phyloP scores from a whole-genome alignment of 1,139 yeast species.

The Pichia inconspicua region DNA sequence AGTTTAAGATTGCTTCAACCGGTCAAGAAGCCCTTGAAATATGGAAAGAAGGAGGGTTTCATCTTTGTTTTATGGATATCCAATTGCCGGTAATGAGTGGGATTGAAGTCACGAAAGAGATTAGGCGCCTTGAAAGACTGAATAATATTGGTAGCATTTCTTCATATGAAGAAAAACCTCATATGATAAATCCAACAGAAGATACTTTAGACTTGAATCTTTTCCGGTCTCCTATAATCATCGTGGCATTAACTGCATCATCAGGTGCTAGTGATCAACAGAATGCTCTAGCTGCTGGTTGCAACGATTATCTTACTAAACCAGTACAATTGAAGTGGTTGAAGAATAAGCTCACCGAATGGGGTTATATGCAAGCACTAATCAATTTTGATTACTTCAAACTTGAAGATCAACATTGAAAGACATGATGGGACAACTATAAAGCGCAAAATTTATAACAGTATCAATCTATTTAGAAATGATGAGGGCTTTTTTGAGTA shows the following conservation, averaged over 20 bases:
- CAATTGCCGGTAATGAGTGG: conserved; percentile 93
- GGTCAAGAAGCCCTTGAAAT: conserved; percentile 90
- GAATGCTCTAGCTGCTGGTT: conserved; percentile 92
- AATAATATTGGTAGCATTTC: conserved; percentile 66
- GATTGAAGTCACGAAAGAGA: conserved; percentile 84
- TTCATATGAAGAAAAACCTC: conserved; percentile 1
- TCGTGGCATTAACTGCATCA: conserved; percentile 92
- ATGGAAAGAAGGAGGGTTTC: conserved; percentile 90
- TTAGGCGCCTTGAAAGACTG: conserved; percentile 70
- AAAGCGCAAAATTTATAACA: conserved; percentile 16
- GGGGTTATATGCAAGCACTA: conserved; percentile 96
- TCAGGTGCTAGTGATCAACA: conserved; percentile 82
- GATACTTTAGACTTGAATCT: conserved; percentile 50
- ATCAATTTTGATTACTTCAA: conserved; percentile 83
- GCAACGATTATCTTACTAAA: conserved; percentile 93
- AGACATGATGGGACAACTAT: conserved; percentile 36
- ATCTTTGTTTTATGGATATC: conserved; percentile 87
- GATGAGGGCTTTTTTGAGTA: neutral
- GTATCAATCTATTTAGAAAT: too few species aligned
- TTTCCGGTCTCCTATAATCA: conserved; percentile 86
- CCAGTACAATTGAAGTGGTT: conserved; percentile 95
- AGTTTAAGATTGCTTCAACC: conserved; percentile 78
- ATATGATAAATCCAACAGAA: conserved; percentile 21
- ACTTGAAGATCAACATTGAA: conserved; percentile 13
- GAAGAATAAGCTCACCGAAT: conserved; percentile 87